Percentiles rank a stretch among this genome's conserved stretches.
These are phyloP conservation scores for Colletotrichum tropicale DNA, from an alignment of 2,329 filamentous ascomycete genomes.

Conservation along the genomic window DNA sequence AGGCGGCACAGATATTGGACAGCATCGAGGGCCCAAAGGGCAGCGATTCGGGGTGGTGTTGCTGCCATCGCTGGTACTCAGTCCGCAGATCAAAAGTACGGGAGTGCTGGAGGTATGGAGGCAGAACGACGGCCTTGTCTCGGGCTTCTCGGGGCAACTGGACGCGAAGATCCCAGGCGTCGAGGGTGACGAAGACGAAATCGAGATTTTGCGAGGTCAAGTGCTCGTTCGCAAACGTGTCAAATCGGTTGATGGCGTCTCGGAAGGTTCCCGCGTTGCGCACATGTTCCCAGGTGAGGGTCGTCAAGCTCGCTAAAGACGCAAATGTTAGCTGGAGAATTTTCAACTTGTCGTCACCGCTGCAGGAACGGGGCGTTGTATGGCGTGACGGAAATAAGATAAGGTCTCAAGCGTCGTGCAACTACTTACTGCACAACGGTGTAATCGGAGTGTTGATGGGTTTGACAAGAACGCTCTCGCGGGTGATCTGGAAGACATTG, in stretches of 20 bases:
- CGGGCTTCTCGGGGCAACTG: constrained; percentile 97
- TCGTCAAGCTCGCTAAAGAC: constrained; percentile 86
- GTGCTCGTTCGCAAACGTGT: constrained; percentile 91
- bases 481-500: constrained; percentile 71
- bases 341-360: constrained; percentile 26
- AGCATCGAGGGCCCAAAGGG: constrained; percentile 96
- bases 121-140: constrained; percentile 96
- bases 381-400: constrained; percentile 7
- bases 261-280: constrained; percentile 96
- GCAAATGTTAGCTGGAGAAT: constrained; percentile 22
- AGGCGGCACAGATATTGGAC: constrained; percentile 95
- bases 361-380: constrained; percentile 11
- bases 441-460: constrained; percentile 99
- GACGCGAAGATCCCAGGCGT: constrained; percentile 97
- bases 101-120: constrained; percentile 96
- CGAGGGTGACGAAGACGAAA: constrained; percentile 97
- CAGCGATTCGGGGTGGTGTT: constrained; percentile 95
- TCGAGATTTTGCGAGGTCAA: constrained; percentile 89
- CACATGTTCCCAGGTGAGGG: constrained; percentile 98
- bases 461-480: constrained; percentile 96
- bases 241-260: constrained; percentile 94
- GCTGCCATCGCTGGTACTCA: constrained; percentile 98
- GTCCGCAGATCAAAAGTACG: constrained; percentile 95
- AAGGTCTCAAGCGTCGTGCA: constrained; percentile 18
- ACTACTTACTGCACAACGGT: constrained; percentile 91